These are phyloP conservation scores for Neocucurbitaria cava DNA, from an alignment of 2,329 filamentous ascomycete genomes.

Conservation along the genomic window DNA sequence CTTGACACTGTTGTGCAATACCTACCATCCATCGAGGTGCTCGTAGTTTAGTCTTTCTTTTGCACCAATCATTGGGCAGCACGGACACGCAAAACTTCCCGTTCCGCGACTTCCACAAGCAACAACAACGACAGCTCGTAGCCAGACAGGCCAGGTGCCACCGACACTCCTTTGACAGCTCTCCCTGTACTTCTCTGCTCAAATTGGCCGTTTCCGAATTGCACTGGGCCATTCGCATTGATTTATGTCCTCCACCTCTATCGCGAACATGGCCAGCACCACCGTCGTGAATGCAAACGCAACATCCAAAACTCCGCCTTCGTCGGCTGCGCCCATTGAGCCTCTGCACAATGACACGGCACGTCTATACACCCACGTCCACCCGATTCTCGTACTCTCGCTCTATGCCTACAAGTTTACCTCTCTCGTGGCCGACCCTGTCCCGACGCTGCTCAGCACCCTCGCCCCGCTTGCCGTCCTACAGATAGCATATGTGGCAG, in stretches of 20 bases:
- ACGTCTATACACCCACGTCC: slow-evolving; percentile 67
- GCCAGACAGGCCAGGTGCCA: slow-evolving; percentile 24
- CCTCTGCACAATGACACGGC: slow-evolving; percentile 58
- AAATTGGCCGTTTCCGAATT: neutral
- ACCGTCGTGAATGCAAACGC: slow-evolving; percentile 32
- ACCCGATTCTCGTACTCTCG: slow-evolving; percentile 71
- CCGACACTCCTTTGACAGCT: slow-evolving; percentile 21
- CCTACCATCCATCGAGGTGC: slow-evolving; percentile 16
- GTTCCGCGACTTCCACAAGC: slow-evolving; percentile 21
- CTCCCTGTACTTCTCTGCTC: neutral
- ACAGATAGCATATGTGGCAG: slow-evolving; percentile 66
- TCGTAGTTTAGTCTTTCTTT: slow-evolving; percentile 7
- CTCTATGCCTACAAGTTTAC: slow-evolving; percentile 70
- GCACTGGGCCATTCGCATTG: neutral
- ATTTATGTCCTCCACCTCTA: too few species aligned
- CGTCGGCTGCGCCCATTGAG: slow-evolving; percentile 50
- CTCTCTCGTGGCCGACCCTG: slow-evolving; percentile 73
- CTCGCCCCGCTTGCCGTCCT: slow-evolving; percentile 69
- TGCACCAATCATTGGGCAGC: slow-evolving; percentile 18
- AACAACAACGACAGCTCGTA: slow-evolving; percentile 12
- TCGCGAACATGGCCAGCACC: slow-evolving; percentile 32
- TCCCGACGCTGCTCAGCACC: slow-evolving; percentile 66
- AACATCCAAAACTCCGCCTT: slow-evolving; percentile 26
- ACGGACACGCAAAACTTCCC: slow-evolving; percentile 26
- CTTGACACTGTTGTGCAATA: neutral